phyloP scores from a whole-genome alignment of 148 eudicot species.

The Diospyros kaki region DNA sequence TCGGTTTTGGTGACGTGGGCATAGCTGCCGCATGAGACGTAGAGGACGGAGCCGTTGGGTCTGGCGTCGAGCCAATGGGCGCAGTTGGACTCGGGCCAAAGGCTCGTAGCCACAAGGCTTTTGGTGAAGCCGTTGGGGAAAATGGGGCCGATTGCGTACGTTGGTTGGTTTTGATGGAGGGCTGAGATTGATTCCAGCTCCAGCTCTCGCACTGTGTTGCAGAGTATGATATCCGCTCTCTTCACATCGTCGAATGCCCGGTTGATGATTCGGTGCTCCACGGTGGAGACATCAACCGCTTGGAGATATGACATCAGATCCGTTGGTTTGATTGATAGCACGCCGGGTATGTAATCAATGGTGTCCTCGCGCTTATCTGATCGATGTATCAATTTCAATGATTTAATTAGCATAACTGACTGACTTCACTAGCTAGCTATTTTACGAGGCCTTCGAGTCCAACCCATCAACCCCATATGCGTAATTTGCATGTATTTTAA shows the following conservation, averaged over 20 bases:
- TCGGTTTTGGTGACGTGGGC: conserved; percentile 36
- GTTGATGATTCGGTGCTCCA: conserved; percentile 50
- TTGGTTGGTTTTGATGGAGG: conserved; percentile 28
- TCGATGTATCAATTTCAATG: background rate
- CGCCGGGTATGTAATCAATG: conserved; percentile 79
- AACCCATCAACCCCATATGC: too few relatives aligned
- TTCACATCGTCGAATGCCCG: conserved; percentile 34
- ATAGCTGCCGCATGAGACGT: conserved; percentile 46
- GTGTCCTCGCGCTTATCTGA: conserved; percentile 46
- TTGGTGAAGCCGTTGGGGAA: conserved; percentile 31
- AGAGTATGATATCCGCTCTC: conserved; percentile 32
- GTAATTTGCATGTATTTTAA: background rate
- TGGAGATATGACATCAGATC: conserved; percentile 66
- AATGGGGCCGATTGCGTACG: conserved; percentile 50
- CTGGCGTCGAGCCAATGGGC: conserved; percentile 40
- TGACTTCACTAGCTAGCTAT: too few relatives aligned
- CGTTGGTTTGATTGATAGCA: conserved; percentile 41
- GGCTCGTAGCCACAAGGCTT: conserved; percentile 26
- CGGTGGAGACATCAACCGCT: conserved; percentile 31
- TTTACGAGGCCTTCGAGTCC: too few relatives aligned
- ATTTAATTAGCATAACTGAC: background rate
- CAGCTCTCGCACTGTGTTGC: conserved; percentile 45
- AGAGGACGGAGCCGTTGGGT: conserved; percentile 40
- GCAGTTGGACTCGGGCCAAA: conserved; percentile 47
- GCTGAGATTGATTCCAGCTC: conserved; percentile 32